Conservation (phyloP, 139 green algal genomes). For the Chlorella sorokiniana region DNA sequence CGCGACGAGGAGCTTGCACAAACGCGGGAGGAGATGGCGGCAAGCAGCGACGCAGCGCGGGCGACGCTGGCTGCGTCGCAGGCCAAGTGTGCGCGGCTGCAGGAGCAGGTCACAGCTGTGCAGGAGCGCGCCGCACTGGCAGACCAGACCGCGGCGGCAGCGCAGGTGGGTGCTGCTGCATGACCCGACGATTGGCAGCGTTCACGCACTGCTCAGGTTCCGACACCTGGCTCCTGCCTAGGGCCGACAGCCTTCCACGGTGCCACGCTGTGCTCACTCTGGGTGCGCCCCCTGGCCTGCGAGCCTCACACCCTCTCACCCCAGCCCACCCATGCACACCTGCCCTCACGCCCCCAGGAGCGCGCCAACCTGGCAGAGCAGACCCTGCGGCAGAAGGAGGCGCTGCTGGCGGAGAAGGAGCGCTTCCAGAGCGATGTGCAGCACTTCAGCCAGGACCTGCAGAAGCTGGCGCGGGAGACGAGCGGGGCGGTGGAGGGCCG, state of each 20-base stretch:
- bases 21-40: not conserved
- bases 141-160: not conserved
- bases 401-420: constrained; percentile 10
- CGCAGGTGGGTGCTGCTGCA: not conserved
- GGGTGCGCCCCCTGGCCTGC: not conserved
- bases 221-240: no score
- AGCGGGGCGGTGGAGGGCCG: constrained; percentile 16
- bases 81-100: not conserved
- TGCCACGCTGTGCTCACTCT: no score
- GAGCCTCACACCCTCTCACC: not conserved
- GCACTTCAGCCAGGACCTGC: constrained; percentile 33
- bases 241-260: not conserved
- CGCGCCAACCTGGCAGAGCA: constrained; percentile 33
- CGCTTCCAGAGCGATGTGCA: constrained; percentile 24
- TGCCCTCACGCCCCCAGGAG: not conserved
- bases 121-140: constrained; percentile 14
- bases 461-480: constrained; percentile 19
- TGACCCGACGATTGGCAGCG: not conserved
- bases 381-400: constrained; percentile 19
- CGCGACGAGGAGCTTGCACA: not conserved
- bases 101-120: constrained; percentile 21
- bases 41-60: not conserved
- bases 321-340: not conserved
- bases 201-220: no score
- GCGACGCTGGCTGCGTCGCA: constrained; percentile 16